A percentile compares a stretch with the other conserved stretches of the same genome.
These are phyloP conservation scores for Chlamydomonas sphaeroides DNA, from an alignment of 139 green algal species.

Conservation along the genomic window DNA sequence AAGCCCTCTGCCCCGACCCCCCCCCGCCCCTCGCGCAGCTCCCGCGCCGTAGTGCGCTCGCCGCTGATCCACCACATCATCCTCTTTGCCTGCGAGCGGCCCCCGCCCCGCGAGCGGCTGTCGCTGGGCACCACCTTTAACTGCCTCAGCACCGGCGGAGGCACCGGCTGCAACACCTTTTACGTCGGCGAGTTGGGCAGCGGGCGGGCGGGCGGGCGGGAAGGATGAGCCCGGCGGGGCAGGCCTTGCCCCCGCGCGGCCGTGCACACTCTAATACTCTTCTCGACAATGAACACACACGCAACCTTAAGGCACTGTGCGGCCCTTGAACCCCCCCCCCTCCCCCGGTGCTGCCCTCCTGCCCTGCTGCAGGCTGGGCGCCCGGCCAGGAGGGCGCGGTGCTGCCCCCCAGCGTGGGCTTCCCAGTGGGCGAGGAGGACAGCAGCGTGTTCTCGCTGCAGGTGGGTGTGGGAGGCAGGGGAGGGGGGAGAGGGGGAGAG, in stretches of 20 bases:
- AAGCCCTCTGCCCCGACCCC: too few relatives aligned
- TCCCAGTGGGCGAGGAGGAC: constrained; percentile 6
- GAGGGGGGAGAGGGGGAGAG: not conserved
- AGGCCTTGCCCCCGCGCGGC: too few relatives aligned
- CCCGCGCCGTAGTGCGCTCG: not conserved
- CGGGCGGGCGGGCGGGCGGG: not conserved
- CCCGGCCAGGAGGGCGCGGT: not conserved
- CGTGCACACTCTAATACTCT: too few relatives aligned
- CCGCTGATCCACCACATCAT: constrained; percentile 39
- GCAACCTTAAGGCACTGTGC: not conserved
- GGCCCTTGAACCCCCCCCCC: not conserved
- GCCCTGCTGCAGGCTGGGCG: constrained; percentile 2
- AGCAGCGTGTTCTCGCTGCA: constrained; percentile 14
- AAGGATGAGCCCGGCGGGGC: too few relatives aligned
- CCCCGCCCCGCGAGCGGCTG: not conserved
- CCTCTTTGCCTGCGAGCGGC: constrained; percentile 23
- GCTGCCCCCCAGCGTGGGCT: constrained; percentile 6
- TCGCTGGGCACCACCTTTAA: not conserved
- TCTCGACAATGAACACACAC: not conserved
- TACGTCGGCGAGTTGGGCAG: not conserved
- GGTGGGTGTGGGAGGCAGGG: not conserved
- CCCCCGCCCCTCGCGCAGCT: not conserved
- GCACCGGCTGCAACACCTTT: constrained; percentile 1
- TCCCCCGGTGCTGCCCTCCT: not conserved
- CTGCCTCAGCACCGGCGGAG: not conserved